Conservation (phyloP, 306 rosid genomes). For the Heteromeles arbutifolia region DNA sequence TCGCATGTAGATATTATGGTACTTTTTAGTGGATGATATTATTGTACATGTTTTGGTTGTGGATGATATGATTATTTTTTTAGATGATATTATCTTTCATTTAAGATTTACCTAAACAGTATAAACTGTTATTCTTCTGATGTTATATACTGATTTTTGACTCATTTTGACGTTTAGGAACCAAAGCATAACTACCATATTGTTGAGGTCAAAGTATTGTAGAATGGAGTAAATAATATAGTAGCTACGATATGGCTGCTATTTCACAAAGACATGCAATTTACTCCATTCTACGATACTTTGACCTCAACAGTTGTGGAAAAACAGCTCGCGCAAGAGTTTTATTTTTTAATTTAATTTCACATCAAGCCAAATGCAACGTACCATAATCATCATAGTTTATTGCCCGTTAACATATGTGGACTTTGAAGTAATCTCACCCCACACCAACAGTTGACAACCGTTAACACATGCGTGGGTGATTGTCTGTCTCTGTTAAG, state of each 20-base stretch:
- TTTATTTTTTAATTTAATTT: neutral
- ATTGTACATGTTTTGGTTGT: neutral
- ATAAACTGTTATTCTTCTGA: no score
- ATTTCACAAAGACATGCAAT: neutral
- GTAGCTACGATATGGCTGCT: neutral
- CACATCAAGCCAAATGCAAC: neutral
- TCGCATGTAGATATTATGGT: neutral
- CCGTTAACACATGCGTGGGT: neutral
- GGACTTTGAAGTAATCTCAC: neutral
- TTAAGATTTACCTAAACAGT: no score
- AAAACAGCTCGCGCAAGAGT: conserved; percentile 9
- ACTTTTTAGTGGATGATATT: neutral
- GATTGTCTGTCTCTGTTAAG: neutral
- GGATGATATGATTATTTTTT: neutral
- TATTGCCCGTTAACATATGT: neutral
- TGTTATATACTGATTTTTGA: neutral
- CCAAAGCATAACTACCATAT: neutral
- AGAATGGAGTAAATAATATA: neutral
- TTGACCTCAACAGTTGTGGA: neutral
- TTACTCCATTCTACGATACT: neutral
- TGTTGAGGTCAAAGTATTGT: neutral
- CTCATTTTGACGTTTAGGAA: neutral
- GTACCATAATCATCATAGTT: neutral
- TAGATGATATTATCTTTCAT: no score
- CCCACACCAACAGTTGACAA: neutral